Evolutionary conservation across 306 rosid species (phyloP).

Genomic region (Ochetophila trinervis): DNA sequence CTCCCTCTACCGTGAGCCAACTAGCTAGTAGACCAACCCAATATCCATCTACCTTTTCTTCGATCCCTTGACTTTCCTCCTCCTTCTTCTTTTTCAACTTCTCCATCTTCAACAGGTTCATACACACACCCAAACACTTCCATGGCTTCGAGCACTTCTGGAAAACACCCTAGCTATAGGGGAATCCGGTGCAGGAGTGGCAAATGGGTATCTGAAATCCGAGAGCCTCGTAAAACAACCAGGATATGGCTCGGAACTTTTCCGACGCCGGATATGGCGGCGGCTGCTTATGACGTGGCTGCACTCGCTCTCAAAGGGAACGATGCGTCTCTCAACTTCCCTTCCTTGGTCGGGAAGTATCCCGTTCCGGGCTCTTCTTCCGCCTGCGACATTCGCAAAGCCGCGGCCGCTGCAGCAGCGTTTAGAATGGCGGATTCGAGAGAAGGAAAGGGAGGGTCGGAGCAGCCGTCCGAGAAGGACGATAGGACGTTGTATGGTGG

Average conservation of each 20-base stretch:
- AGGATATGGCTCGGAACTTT: constrained; percentile 72
- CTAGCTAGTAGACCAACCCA: no score
- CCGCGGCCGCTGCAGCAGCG: constrained; percentile 43
- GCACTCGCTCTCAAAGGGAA: constrained; percentile 52
- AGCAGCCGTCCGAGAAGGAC: background rate
- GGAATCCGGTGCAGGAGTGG: constrained; percentile 61
- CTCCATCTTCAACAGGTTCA: no score
- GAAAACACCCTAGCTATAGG: constrained; percentile 42
- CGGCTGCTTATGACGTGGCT: constrained; percentile 65
- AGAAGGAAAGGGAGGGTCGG: background rate
- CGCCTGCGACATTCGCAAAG: constrained; percentile 43
- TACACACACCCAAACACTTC: no score
- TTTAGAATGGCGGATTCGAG: background rate
- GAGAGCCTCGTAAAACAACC: constrained; percentile 57
- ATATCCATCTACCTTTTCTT: no score
- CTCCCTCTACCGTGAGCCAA: no score
- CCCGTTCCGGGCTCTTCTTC: constrained; percentile 43
- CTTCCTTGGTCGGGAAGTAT: constrained; percentile 25
- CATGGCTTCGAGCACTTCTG: constrained; percentile 36
- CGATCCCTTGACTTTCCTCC: no score
- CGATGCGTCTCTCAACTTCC: constrained; percentile 48
- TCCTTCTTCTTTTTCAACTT: no score
- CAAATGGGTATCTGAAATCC: constrained; percentile 70
- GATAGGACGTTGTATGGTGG: background rate
- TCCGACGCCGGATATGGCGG: constrained; percentile 60